Base-by-base conservation (phyloP, 495 filamentous ascomycete genomes). In the Neurospora sp. region DNA sequence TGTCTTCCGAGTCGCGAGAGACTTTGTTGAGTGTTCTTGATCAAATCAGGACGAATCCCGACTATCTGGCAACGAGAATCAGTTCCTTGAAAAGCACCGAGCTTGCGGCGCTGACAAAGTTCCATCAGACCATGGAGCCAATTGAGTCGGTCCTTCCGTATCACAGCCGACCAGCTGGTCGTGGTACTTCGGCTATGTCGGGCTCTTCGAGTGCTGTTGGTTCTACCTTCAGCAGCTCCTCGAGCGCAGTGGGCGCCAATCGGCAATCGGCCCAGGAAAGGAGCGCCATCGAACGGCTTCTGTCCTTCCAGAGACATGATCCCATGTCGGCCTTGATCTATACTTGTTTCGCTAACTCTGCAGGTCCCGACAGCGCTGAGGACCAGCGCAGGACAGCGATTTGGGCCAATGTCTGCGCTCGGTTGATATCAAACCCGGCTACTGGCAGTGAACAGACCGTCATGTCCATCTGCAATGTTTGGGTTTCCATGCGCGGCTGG, bases 341-440 rank as follows among this genome's bases (percentile, higher is more conserved):
- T 83, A 93, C 92, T 76, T 89, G 94, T 77, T 97, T 94, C 85
- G 93, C 93, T 75, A 92, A 94, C 78, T 93, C 93, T 39, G 89
- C 91, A 27, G 89, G 90, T 31, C 89, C 91, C 65, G 93, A 96
- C 83, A 92, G 93, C 73, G 86, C 86, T 39, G 90, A 97, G 77
- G 88, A 93, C 77, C 85, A 86, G 72, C 86, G 89, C 65, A 89
- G 93, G 74, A 89, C 91, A 68, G 90, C 95, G 74, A 86, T 93
- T 39, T 98, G 94, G 94, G 92, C 96, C 59, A 93, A 91, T 41
- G 87, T 90, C 38, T 97, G 94, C 79, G 93, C 96, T 37, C 91
- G 90, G 74, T 82, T 97, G 78, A 91, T 94, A 27, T 86, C 85
- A 8, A 78, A 82, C 27, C 78, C 80, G n/a, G 83, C 79, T 6